Base-by-base conservation (phyloP, 768 basidiomycete genomes). In the Lentinula sp. region DNA sequence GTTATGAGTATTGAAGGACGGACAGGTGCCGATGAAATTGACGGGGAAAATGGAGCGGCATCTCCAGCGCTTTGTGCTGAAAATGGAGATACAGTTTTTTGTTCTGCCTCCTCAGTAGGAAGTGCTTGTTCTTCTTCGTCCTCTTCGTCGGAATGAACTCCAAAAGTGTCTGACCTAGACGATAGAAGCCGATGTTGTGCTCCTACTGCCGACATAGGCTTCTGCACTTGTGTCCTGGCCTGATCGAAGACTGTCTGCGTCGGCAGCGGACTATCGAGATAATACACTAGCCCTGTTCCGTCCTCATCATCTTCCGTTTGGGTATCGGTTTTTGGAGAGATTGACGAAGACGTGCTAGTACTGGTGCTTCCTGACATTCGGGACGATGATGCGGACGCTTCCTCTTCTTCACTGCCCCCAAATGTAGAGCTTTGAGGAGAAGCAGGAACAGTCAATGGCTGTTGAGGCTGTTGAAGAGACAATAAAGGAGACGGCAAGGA, bases 341-440 rank as follows among this genome's bases (percentile, higher is more conserved):
- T 10, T 7, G 59, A 60, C 3, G 59, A 42, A 9, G 59, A 60
- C 28, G 59, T 42, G n/a, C 39, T 51, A 15, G 59, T 49, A 18
- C 45, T 23, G 11, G 48, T 52, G 42, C 51, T 59, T n/a, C 49
- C 62, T 43, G 49, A 60, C 32, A 43, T 59, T 37, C 16, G 49
- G 5, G 79, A 77, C 2, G 69, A 65, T 6, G 78, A 77, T 16
- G 72, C 74, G 2, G 72, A 75, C 28, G 56, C 64, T 34, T 75
- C 75, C 16, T 73, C 73, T 57, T 75, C 77, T 49, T 77, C 76
- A 57, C 75, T 75, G 52, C 59, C 57, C 18, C 77, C 80, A 59
- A 77, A 84, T 35, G 77, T 76, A 11, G 80, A 79, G 61, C 78
- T 78, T 40, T 78, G 71, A 5, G 84, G 84, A 6, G 84, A 83